Percentiles rank a stretch among this genome's conserved stretches.
Evolutionary conservation across 1,139 yeast genomes (phyloP).

Genomic region (Yamadazyma dendronema): DNA sequence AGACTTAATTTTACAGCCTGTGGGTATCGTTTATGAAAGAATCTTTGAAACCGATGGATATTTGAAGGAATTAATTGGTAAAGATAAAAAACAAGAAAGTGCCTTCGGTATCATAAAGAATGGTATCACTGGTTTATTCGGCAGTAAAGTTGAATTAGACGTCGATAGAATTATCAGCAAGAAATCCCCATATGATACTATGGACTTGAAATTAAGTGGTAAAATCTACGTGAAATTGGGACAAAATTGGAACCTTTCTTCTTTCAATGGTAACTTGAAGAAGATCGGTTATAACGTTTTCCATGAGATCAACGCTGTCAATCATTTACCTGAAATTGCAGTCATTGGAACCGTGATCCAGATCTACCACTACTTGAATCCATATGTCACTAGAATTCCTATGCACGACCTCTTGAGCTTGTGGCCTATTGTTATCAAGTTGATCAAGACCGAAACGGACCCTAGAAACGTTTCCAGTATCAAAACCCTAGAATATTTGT

Average conservation of each 20-base stretch:
- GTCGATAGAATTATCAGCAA: slow-evolving; percentile 16
- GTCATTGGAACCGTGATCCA: slow-evolving; percentile 40
- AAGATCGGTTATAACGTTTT: slow-evolving; percentile 42
- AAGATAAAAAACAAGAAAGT: slow-evolving; percentile 54
- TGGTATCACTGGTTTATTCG: slow-evolving; percentile 30
- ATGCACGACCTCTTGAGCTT: slow-evolving; percentile 26
- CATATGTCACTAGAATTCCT: slow-evolving; percentile 16
- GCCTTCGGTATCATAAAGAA: slow-evolving; percentile 33
- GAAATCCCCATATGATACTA: slow-evolving; percentile 11
- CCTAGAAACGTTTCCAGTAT: slow-evolving; percentile 12
- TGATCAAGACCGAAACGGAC: slow-evolving; percentile 11
- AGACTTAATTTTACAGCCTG: slow-evolving; percentile 51
- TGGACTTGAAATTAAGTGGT: slow-evolving; percentile 26
- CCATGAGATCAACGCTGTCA: slow-evolving; percentile 38
- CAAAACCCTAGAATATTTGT: slow-evolving; percentile 14
- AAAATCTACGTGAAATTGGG: slow-evolving; percentile 42
- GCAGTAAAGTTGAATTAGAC: slow-evolving; percentile 11
- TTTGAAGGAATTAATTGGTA: slow-evolving; percentile 58
- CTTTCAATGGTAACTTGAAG: slow-evolving; percentile 29
- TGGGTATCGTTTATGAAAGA: slow-evolving; percentile 62
- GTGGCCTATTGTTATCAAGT: slow-evolving; percentile 20
- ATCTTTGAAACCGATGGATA: slow-evolving; percentile 68
- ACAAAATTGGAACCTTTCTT: slow-evolving; percentile 26
- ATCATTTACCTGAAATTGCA: slow-evolving; percentile 38
- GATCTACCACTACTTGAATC: slow-evolving; percentile 24